These are phyloP conservation scores for Porphyrellus cyaneotinctus DNA, from an alignment of 768 basidiomycete species.

Conservation along the genomic window DNA sequence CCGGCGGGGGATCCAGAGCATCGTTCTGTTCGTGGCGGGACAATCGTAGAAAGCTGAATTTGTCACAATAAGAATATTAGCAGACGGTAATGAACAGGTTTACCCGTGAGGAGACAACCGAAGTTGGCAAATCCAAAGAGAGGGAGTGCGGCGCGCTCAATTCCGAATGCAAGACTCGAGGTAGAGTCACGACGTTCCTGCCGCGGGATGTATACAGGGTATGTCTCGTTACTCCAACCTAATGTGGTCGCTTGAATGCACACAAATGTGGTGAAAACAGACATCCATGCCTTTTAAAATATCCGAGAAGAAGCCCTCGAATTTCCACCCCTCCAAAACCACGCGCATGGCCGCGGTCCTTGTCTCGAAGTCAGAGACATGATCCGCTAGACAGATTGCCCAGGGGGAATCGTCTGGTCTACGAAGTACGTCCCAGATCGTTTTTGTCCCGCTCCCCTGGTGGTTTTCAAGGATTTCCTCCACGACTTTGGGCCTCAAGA, in stretches of 20 bases:
- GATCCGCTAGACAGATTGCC: slow-evolving; percentile 21
- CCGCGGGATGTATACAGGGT: slow-evolving; percentile 24
- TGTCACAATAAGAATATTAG: neutral
- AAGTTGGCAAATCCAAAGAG: slow-evolving; percentile 44
- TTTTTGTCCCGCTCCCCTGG: neutral
- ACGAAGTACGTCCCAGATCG: slow-evolving; percentile 12
- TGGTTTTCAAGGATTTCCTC: slow-evolving; percentile 12
- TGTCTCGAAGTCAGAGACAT: slow-evolving; percentile 9
- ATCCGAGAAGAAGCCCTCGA: slow-evolving; percentile 15
- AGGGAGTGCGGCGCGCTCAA: slow-evolving; percentile 43
- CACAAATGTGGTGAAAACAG: neutral
- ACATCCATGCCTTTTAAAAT: slow-evolving; percentile 16
- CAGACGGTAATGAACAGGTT: neutral
- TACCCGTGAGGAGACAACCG: slow-evolving; percentile 41
- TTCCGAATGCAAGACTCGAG: slow-evolving; percentile 32
- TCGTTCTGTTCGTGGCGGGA: slow-evolving; percentile 24
- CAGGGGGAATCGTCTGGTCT: slow-evolving; percentile 11
- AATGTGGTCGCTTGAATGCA: neutral
- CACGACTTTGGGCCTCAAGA: slow-evolving; percentile 14
- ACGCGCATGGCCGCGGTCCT: slow-evolving; percentile 14
- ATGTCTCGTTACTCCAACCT: slow-evolving; percentile 26
- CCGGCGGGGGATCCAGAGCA: slow-evolving; percentile 41
- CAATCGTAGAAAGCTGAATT: slow-evolving; percentile 34
- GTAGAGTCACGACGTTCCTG: neutral
- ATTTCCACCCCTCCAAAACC: slow-evolving; percentile 16